These are phyloP conservation scores for Globisporangium abappressorium DNA, from an alignment of 352 stramenopile genomes.

Conservation along the genomic window DNA sequence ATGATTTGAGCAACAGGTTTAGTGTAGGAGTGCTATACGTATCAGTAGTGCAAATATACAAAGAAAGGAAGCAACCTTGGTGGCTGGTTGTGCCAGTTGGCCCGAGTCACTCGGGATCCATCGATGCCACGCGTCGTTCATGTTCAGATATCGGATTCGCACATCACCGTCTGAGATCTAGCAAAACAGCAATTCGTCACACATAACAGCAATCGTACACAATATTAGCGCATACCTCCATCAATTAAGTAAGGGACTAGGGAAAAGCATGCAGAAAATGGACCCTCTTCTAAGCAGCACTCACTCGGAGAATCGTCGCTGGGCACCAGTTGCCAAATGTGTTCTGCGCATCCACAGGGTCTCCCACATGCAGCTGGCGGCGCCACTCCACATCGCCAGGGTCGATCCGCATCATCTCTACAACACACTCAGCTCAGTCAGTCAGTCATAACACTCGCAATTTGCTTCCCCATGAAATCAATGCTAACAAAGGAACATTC, in stretches of 20 bases:
- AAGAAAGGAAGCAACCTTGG: slow-evolving; percentile 35
- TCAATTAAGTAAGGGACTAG: neutral
- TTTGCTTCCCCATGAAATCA: neutral
- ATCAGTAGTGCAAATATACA: neutral
- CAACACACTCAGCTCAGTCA: slow-evolving; percentile 7
- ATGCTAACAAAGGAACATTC: neutral
- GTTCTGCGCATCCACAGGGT: slow-evolving; percentile 76
- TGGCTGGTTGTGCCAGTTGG: slow-evolving; percentile 48
- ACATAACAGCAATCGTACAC: neutral
- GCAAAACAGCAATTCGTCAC: neutral
- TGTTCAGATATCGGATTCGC: slow-evolving; percentile 75
- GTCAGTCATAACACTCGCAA: neutral
- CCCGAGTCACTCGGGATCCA: slow-evolving; percentile 68
- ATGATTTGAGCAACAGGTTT: neutral
- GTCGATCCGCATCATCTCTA: slow-evolving; percentile 85
- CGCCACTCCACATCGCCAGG: slow-evolving; percentile 69
- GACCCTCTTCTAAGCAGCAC: neutral
- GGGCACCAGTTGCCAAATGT: slow-evolving; percentile 85
- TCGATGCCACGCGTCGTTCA: slow-evolving; percentile 73
- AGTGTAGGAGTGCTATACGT: neutral
- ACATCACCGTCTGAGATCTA: slow-evolving; percentile 62
- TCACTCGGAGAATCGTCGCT: slow-evolving; percentile 45
- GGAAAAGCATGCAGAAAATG: neutral
- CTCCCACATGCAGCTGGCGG: slow-evolving; percentile 54
- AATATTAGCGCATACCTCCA: slow-evolving; percentile 5